Percentiles rank a stretch among this genome's conserved stretches.
Conservation (phyloP, 176 grass and related monocot genomes). For the Zea mays region Zm-B73-REFERENCE-NAM-5.0 NC_050098.1:191271001-191271500, state of each 20-base stretch:
- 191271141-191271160: not conserved
- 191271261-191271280: not conserved
- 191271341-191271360: not conserved
- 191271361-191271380: not conserved
- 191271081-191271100: conserved; percentile 95
- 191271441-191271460: not conserved
- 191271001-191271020: not conserved
- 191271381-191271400: not conserved
- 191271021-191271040: conserved; percentile 25
- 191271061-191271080: conserved; percentile 73
- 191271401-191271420: not conserved
- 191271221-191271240: not conserved
- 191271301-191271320: not conserved
- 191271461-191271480: conserved; percentile 2
- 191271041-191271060: conserved; percentile 72
- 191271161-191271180: conserved; percentile 12
- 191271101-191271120: conserved; percentile 93
- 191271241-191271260: not conserved
- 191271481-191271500: conserved; percentile 6
- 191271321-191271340: not conserved
- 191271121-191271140: conserved; percentile 88
- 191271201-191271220: not conserved
- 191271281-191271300: not conserved
- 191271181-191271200: conserved; percentile 21
- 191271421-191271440: not conserved